Evolutionary conservation across 2,329 filamentous ascomycete genomes (phyloP), one percentile per base, ranked within the genome.

Genomic region (Ceratocystis albifundus): DNA sequence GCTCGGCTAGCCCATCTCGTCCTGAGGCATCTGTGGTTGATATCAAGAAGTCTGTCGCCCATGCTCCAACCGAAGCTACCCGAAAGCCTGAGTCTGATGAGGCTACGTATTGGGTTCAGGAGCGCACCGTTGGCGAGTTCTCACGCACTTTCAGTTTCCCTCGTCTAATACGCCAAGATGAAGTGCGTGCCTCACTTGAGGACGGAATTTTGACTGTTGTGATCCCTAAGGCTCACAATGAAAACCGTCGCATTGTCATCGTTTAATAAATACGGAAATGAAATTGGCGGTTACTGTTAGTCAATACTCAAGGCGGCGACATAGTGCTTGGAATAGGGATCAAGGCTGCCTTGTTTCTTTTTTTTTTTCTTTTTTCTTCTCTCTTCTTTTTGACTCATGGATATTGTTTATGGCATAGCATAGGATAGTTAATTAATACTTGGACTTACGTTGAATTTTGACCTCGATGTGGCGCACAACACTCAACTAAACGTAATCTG

Each of bases 81-180:
- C 46, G 61, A 6, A 62, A 64, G 36, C 22, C 41, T 25, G 70
- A 74, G 4, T 71, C 71, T 62, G 76, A 79, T 68, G 75, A 77
- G 57, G 75, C 78, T 71, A 86, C 84, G 76, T 92, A 86, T 80
- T 93, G 88, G 89, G 77, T 86, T 69, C 79, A 80, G 45, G 86
- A 89, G 77, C 84, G 85, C 71, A 82, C 79, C 68, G 76, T 86
- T 67, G 87, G 87, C 73, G 80, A 85, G 70, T 90, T 89, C 76
- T 80, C 82, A 62, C 82, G 87, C 69, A 83, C 80, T 68, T 89
- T 89, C 77, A 82, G 78, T 74, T 89, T 90, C 78, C 84, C 86
- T 0, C 75, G 76, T 64, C 81, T 80, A 32, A 80, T 90, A 68
- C 84, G 88, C 72, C 80, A 83, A 71, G 82, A 85, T 17, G 75